Base-by-base conservation (phyloP, 73 alveolate genomes). In the Paraurostyla sp. region DNA sequence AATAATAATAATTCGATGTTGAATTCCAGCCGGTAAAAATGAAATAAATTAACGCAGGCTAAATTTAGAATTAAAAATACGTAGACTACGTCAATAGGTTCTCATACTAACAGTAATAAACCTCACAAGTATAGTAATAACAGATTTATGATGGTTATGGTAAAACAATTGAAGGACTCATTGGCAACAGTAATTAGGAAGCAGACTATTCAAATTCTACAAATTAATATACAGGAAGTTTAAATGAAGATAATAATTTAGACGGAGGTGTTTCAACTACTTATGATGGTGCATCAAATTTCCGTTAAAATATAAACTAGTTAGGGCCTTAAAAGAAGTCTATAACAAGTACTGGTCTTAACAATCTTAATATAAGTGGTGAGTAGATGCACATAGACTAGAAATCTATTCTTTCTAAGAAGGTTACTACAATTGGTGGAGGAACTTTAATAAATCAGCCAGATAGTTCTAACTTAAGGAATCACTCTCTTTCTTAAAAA, bases 21-120 rank as follows among this genome's bases (percentile, higher is more conserved):
- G 86, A 73, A 9, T 73, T 73, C 29, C 32, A 73, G 50, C 45
- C 41, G 27, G 6, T 73, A 48, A 73, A 73, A 45, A 48, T 73
- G 29, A 48, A 43, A 15, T 32, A 15, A 27, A 69, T 16, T n/a
- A 43, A 27, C 30, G 13, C 13, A 18, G 51, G 48, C 23, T 13
- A 20, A 3, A 18, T 48, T 3, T 2, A 45, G 3, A 73, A 73
- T 48, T 56, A 68, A 0, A 73, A 73, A 73, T 73, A 73, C 35
- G 30, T 48, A 3, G 86, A 73, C 20, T 73, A 73, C 46, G 49
- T 73, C 50, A 73, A 73, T 73, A 4, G 71, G 33, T 73, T 73
- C 48, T 48, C n/a, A n/a, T n/a, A n/a, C n/a, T n/a, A n/a, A n/a
- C n/a, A n/a, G n/a, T n/a, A n/a, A n/a, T n/a, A n/a, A n/a, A n/a